Conservation (phyloP, 371 early-diverging fungal genomes). For the Mucor piriformis region DNA sequence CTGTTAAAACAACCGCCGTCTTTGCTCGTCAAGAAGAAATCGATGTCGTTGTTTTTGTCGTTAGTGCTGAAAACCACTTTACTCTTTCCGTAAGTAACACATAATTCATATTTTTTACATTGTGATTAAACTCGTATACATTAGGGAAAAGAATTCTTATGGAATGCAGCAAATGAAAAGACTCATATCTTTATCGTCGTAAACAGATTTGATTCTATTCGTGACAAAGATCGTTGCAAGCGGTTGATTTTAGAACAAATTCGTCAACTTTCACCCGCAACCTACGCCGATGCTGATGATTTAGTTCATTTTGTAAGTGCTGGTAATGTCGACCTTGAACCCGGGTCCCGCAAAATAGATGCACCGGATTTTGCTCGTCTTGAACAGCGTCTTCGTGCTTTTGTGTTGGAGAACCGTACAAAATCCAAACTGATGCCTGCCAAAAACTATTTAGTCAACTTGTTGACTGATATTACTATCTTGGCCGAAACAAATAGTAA, state of each 20-base stretch:
- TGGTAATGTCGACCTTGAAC: constrained; percentile 52
- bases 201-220: constrained; percentile 95
- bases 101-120: not conserved
- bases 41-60: constrained; percentile 97
- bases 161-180: constrained; percentile 95
- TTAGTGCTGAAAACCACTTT: constrained; percentile 98
- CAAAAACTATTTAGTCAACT: constrained; percentile 84
- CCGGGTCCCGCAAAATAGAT: constrained; percentile 47
- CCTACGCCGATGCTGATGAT: constrained; percentile 87
- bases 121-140: constrained; percentile 17
- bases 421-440: constrained; percentile 95
- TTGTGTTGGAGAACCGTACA: constrained; percentile 93
- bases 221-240: constrained; percentile 91
- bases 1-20: constrained; percentile 92
- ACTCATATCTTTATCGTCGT: constrained; percentile 97
- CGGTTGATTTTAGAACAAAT: constrained; percentile 94
- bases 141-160: constrained; percentile 88
- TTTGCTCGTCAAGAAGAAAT: constrained; percentile 98
- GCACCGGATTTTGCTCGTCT: constrained; percentile 76
- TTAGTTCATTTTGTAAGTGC: constrained; percentile 97
- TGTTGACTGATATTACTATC: constrained; percentile 69
- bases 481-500: constrained; percentile 60
- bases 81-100: constrained; percentile 78
- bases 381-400: constrained; percentile 82
- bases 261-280: constrained; percentile 87